These are phyloP conservation scores for Quercus glauca DNA, from an alignment of 306 rosid species.

Conservation along the genomic window DNA sequence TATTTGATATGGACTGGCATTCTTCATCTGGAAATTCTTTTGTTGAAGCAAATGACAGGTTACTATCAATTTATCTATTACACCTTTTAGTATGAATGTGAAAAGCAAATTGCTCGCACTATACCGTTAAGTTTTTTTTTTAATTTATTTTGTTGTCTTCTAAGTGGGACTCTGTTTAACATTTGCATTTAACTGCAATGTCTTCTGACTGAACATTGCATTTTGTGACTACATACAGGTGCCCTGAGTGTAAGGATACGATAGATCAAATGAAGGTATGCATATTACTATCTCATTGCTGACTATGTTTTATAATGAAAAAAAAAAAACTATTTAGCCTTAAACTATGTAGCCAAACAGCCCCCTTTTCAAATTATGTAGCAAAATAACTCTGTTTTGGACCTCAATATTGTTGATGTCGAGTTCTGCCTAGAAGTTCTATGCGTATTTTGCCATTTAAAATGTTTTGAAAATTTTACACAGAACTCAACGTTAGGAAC, in stretches of 20 bases:
- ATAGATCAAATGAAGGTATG: slow-evolving; percentile 55
- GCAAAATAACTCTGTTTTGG: too few species aligned
- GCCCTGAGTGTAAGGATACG: slow-evolving; percentile 54
- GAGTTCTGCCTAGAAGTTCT: too few species aligned
- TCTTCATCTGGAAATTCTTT: slow-evolving; percentile 87
- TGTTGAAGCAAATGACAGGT: slow-evolving; percentile 80
- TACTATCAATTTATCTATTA: not conserved
- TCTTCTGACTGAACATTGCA: not conserved
- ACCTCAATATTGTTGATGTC: too few species aligned
- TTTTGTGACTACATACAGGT: slow-evolving; percentile 45
- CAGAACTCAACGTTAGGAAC: too few species aligned
- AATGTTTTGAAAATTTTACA: too few species aligned
- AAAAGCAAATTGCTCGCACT: not conserved
- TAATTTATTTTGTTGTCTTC: not conserved
- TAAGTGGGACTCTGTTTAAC: not conserved
- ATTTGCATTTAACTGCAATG: not conserved
- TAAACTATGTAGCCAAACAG: too few species aligned
- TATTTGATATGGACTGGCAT: slow-evolving; percentile 71
- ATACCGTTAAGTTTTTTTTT: not conserved
- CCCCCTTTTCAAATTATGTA: too few species aligned
- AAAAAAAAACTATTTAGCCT: too few species aligned
- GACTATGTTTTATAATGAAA: not conserved
- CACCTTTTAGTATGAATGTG: not conserved
- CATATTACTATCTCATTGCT: slow-evolving; percentile 11
- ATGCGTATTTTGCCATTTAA: too few species aligned